phyloP scores from a whole-genome alignment of 2,329 filamentous ascomycete species.

The Exophiala sp. region DNA sequence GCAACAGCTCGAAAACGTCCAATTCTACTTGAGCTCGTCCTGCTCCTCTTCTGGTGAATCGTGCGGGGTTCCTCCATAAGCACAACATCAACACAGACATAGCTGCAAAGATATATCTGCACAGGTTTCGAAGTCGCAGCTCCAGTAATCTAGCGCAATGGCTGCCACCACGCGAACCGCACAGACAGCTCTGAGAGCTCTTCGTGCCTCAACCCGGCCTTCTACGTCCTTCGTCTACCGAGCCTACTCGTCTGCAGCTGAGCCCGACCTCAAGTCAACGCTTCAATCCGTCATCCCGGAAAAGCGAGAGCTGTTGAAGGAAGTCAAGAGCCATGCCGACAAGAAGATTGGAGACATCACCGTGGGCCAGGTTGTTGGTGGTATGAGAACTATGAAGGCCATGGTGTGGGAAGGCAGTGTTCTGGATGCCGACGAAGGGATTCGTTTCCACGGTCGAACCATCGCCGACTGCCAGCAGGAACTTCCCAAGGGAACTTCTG shows the following conservation, averaged over 20 bases:
- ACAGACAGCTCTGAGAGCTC: slow-evolving; percentile 24
- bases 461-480: slow-evolving; percentile 97
- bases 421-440: slow-evolving; percentile 91
- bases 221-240: slow-evolving; percentile 35
- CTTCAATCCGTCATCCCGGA: slow-evolving; percentile 79
- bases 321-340: slow-evolving; percentile 77
- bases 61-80: not conserved
- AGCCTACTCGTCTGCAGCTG: slow-evolving; percentile 66
- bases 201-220: slow-evolving; percentile 17
- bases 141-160: slow-evolving; percentile 13
- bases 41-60: not conserved
- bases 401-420: slow-evolving; percentile 99
- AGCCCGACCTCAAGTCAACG: slow-evolving; percentile 83
- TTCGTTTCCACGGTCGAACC: slow-evolving; percentile 93
- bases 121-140: not conserved
- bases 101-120: too few relatives aligned
- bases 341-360: slow-evolving; percentile 88
- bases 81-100: not conserved
- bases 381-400: slow-evolving; percentile 94
- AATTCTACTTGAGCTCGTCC: not conserved
- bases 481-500: slow-evolving; percentile 83
- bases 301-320: slow-evolving; percentile 88
- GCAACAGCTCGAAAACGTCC: not conserved
- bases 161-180: slow-evolving; percentile 25
- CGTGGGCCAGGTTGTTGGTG: slow-evolving; percentile 87